Evolutionary conservation across 345 rosid species (phyloP), one percentile per base, ranked within the genome.

Genomic region (Salix exigua): DNA sequence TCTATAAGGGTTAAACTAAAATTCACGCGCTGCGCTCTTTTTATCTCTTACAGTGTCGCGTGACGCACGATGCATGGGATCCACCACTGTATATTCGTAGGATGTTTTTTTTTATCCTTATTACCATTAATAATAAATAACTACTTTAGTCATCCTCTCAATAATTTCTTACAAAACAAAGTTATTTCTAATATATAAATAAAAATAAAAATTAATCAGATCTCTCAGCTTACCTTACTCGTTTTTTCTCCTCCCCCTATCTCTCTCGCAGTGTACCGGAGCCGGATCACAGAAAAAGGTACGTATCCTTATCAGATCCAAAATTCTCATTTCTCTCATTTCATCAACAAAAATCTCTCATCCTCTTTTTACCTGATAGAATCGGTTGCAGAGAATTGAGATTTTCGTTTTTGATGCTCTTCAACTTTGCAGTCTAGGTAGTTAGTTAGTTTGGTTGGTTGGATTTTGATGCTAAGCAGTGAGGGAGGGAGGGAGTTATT

Each of bases 241-340:
- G 16, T n/a, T 3, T 1, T 28, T 42, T 10, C 62, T 7, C 19
- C 23, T 2, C 44, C 30, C 26, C 37, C 10, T 35, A 35, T 16
- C 44, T 58, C 61, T 60, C 10, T 11, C 44, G 13, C 17, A 8
- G 35, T 33, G 37, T 30, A 19, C 38, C 35, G 7, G 25, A 35
- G 42, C 13, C 28, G 40, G 51, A 68, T 37, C 30, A 30, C 16
- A 33, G 35, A 55, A 40, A 21, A 46, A 53, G 65, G 74, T 53
- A 53, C 25, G 48, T 21, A 16, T 31, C 61, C 1, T 33, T 51
- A 14, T 76, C 48, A 77, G 79, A 77, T 77, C 79, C 74, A 40
- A 37, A 68, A 38, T 23, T 68, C 33, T 68, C 28, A 18, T 35
- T 68, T 23, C 14, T 23, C 63, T 23, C 71, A 66, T 28, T 13